Percentiles rank a stretch among this genome's conserved stretches.
phyloP scores from a whole-genome alignment of 306 rosid genomes.

The Lablab purpureus region DNA sequence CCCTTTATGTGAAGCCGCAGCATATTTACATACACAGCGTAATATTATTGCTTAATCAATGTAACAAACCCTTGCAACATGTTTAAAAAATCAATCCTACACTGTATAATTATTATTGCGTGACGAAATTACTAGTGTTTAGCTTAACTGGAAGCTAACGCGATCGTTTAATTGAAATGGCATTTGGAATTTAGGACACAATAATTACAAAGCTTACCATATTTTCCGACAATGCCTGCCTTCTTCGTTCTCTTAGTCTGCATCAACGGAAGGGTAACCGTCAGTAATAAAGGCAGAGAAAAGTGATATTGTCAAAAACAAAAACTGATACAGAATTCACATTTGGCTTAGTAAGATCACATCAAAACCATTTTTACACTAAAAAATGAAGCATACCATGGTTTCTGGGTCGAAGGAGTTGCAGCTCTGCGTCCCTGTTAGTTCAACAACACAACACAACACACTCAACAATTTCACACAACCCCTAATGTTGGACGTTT shows the following conservation, averaged over 20 bases:
- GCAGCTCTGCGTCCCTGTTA: no score
- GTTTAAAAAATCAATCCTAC: no score
- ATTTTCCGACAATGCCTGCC: slow-evolving; percentile 79
- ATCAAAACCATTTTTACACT: not conserved
- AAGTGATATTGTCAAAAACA: not conserved
- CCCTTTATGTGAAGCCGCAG: no score
- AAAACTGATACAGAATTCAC: not conserved
- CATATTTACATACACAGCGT: no score
- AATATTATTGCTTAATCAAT: no score
- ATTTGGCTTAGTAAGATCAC: not conserved
- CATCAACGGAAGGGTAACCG: not conserved
- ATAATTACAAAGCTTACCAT: slow-evolving; percentile 52
- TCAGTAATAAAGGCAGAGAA: not conserved
- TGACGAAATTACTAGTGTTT: not conserved
- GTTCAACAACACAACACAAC: not conserved
- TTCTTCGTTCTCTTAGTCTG: slow-evolving; percentile 92
- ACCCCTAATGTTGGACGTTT: no score
- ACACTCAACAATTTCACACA: not conserved
- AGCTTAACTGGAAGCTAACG: not conserved
- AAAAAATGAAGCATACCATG: slow-evolving; percentile 41
- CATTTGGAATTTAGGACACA: not conserved
- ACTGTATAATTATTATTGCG: no score
- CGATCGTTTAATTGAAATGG: not conserved
- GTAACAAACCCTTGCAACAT: no score
- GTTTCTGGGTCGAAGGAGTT: slow-evolving; percentile 29